A percentile compares a stretch with the other conserved stretches of the same genome.
Evolutionary conservation across 257 asterid genomes (phyloP).

Genomic region (Lithospermum erythrorhizon): DNA sequence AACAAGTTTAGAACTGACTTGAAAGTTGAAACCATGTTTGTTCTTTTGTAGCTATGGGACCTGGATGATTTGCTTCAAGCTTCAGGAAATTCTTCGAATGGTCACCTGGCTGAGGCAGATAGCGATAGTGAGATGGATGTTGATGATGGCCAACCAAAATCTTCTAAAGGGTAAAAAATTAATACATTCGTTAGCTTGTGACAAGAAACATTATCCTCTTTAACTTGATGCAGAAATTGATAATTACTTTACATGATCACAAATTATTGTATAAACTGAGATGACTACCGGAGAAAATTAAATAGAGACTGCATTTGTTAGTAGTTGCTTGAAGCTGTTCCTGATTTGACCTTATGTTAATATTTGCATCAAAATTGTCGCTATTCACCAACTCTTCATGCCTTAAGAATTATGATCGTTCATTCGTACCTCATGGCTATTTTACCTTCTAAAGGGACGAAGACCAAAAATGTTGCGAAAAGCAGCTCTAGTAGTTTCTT

Average conservation of each 20-base stretch:
- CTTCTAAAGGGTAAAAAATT: conserved; percentile 53
- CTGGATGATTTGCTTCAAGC: conserved; percentile 63
- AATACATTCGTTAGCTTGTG: conserved; percentile 1
- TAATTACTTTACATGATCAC: too few species aligned
- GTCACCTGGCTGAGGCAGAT: conserved; percentile 34
- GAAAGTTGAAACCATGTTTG: neutral
- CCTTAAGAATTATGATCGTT: too few species aligned
- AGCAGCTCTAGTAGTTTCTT: conserved; percentile 48
- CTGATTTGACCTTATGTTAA: too few species aligned
- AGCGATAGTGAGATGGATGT: conserved; percentile 73
- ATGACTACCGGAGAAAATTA: too few species aligned
- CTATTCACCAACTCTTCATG: too few species aligned
- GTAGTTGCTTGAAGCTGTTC: too few species aligned
- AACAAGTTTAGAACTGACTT: neutral
- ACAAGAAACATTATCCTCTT: neutral
- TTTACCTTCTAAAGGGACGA: conserved; percentile 38
- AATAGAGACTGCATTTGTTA: too few species aligned
- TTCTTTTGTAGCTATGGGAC: conserved; percentile 2
- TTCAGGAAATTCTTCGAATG: conserved; percentile 15
- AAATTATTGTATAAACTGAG: too few species aligned
- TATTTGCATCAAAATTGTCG: too few species aligned
- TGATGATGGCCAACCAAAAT: conserved; percentile 37
- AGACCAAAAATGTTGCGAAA: conserved; percentile 37
- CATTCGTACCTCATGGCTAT: too few species aligned
- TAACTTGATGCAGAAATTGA: too few species aligned